Conservation (phyloP, 805 yeast species). For the Hermanozyma aechmeae region DNA sequence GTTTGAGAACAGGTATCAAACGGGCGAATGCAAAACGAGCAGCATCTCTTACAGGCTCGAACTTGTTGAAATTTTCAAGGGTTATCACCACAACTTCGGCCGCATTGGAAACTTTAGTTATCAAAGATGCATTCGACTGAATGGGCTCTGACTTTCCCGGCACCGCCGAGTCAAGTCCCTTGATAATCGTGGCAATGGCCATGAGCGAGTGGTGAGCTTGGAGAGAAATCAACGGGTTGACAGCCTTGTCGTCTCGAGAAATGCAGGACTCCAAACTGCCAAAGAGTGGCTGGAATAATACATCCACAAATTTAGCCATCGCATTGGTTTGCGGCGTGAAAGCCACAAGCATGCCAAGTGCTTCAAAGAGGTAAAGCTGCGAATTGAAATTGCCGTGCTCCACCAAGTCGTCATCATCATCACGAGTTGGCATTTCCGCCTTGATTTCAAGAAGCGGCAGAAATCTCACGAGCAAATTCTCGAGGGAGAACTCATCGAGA, state of each 20-base stretch:
- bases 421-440: slow-evolving; percentile 44
- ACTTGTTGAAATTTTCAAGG: slow-evolving; percentile 60
- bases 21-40: slow-evolving; percentile 83
- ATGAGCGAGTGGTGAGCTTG: slow-evolving; percentile 81
- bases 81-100: slow-evolving; percentile 81
- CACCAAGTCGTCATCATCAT: slow-evolving; percentile 45
- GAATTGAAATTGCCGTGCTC: slow-evolving; percentile 55
- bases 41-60: slow-evolving; percentile 72
- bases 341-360: slow-evolving; percentile 69
- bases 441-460: slow-evolving; percentile 56
- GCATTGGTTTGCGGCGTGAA: slow-evolving; percentile 15
- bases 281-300: slow-evolving; percentile 68
- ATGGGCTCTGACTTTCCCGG: slow-evolving; percentile 17
- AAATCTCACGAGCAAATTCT: slow-evolving; percentile 50
- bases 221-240: slow-evolving; percentile 37
- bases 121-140: slow-evolving; percentile 25
- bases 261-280: slow-evolving; percentile 61
- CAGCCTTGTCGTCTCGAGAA: slow-evolving; percentile 22
- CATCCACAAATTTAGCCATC: slow-evolving; percentile 45
- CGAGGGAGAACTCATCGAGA: slow-evolving; percentile 41
- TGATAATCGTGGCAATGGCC: slow-evolving; percentile 83
- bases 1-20: slow-evolving; percentile 63
- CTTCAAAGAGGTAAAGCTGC: slow-evolving; percentile 78
- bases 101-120: slow-evolving; percentile 44
- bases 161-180: slow-evolving; percentile 62